phyloP scores from a whole-genome alignment of 768 basidiomycete species.

The Suillus cothurnatus region DNA sequence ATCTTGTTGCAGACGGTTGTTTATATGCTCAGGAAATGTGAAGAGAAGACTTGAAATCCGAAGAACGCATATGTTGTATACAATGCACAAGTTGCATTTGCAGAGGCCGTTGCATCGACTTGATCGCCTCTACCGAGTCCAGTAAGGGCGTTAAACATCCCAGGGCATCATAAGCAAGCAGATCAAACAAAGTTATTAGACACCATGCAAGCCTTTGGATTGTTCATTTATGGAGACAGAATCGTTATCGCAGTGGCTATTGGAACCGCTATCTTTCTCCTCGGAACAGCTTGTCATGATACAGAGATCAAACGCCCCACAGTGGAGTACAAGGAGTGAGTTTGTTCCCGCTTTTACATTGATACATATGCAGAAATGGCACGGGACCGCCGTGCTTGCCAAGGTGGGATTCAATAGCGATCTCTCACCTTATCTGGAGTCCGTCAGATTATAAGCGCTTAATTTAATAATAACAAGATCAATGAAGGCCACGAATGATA shows the following conservation, averaged over 20 bases:
- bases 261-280: slow-evolving; percentile 6
- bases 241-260: not conserved
- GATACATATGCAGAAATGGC: not conserved
- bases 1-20: slow-evolving; percentile 81
- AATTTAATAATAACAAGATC: too few relatives aligned
- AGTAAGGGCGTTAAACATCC: slow-evolving; percentile 76
- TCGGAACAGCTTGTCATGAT: not conserved
- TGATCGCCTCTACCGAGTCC: slow-evolving; percentile 80
- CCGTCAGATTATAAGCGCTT: too few relatives aligned
- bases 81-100: slow-evolving; percentile 68
- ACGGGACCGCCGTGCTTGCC: not conserved
- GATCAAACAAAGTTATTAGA: too few relatives aligned
- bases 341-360: not conserved
- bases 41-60: slow-evolving; percentile 68
- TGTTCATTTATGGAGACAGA: slow-evolving; percentile 35
- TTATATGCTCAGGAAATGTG: slow-evolving; percentile 15
- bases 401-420: not conserved
- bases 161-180: slow-evolving; percentile 59
- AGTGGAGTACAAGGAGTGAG: not conserved
- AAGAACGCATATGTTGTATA: slow-evolving; percentile 60
- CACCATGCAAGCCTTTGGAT: slow-evolving; percentile 51
- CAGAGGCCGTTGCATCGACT: slow-evolving; percentile 60
- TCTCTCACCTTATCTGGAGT: not conserved
- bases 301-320: not conserved
- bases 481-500: too few relatives aligned